Evolutionary conservation across 495 filamentous ascomycete genomes (phyloP).

Genomic region (Elasticomyces elasticus): DNA sequence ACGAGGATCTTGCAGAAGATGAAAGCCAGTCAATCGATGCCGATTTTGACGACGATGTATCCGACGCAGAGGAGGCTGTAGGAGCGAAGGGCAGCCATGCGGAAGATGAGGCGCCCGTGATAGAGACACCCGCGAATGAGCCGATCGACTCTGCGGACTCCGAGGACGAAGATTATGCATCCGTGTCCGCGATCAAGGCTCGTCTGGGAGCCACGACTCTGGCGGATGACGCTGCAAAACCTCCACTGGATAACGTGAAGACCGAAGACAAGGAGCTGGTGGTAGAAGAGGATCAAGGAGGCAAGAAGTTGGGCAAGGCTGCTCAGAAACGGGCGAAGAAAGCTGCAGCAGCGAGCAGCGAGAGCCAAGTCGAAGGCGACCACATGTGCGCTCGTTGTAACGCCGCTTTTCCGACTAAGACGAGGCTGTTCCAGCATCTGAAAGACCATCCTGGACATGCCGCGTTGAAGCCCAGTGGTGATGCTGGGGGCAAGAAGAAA

Average conservation of each 20-base stretch:
- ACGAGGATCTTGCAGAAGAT: neutral
- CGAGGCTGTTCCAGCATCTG: constrained; percentile 64
- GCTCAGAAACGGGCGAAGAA: constrained; percentile 80
- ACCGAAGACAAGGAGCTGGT: constrained; percentile 8
- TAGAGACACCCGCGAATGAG: neutral
- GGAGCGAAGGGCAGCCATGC: neutral
- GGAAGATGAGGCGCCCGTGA: neutral
- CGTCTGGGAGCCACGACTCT: constrained; percentile 18
- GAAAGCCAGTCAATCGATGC: neutral
- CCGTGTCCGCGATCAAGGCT: constrained; percentile 24
- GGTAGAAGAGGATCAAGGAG: constrained; percentile 8
- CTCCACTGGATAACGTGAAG: neutral
- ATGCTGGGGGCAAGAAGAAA: constrained; percentile 21
- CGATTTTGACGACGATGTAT: neutral
- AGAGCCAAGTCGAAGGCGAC: constrained; percentile 28
- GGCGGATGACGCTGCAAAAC: neutral
- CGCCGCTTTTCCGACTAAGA: constrained; percentile 53
- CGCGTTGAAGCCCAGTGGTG: constrained; percentile 9
- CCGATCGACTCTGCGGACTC: constrained; percentile 6
- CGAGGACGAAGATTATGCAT: constrained; percentile 28
- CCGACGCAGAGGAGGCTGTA: neutral
- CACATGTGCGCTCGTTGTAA: constrained; percentile 54
- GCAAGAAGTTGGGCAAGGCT: constrained; percentile 65
- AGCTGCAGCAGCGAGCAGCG: constrained; percentile 44
- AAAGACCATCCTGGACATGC: constrained; percentile 32